A percentile compares a stretch with the other conserved stretches of the same genome.
phyloP scores from a whole-genome alignment of 1,284 basidiomycete species.

The Apiotrichum domesticum region DNA sequence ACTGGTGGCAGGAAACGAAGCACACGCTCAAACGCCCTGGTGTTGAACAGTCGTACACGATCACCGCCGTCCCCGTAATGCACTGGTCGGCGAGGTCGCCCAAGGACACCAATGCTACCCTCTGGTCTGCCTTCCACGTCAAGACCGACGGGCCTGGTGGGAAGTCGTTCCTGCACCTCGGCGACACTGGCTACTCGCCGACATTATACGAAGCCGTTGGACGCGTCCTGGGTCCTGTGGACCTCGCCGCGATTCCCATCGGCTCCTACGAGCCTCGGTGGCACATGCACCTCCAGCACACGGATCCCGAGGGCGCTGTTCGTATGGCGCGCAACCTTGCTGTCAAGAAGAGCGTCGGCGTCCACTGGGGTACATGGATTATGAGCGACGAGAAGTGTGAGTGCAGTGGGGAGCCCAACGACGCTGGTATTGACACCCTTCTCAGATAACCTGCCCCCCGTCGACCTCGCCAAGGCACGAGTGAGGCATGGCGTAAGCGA shows the following conservation, averaged over 20 bases:
- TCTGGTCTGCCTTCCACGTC: slow-evolving; percentile 49
- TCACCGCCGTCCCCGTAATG: slow-evolving; percentile 42
- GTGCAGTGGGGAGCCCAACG: neutral
- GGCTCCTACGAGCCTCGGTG: slow-evolving; percentile 48
- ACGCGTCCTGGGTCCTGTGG: slow-evolving; percentile 46
- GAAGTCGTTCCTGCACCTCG: slow-evolving; percentile 47
- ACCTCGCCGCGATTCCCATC: slow-evolving; percentile 49
- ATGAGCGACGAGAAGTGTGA: slow-evolving; percentile 48
- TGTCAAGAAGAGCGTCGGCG: slow-evolving; percentile 40
- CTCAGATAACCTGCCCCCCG: slow-evolving; percentile 39
- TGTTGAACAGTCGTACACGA: slow-evolving; percentile 30
- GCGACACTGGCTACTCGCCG: slow-evolving; percentile 48
- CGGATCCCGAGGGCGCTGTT: slow-evolving; percentile 47
- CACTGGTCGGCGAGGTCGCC: slow-evolving; percentile 51
- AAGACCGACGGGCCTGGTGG: slow-evolving; percentile 25
- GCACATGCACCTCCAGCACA: slow-evolving; percentile 48
- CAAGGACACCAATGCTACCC: slow-evolving; percentile 49
- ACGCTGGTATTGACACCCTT: neutral
- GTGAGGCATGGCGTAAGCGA: slow-evolving; percentile 30
- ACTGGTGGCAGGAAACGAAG: slow-evolving; percentile 45
- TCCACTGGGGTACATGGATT: slow-evolving; percentile 51
- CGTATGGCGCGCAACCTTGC: slow-evolving; percentile 43
- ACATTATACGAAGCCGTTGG: slow-evolving; percentile 48
- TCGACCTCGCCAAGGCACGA: slow-evolving; percentile 35
- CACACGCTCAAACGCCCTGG: slow-evolving; percentile 24